These are phyloP conservation scores for Podospora fimiseda DNA, from an alignment of 495 filamentous ascomycete species.

Conservation along the genomic window DNA sequence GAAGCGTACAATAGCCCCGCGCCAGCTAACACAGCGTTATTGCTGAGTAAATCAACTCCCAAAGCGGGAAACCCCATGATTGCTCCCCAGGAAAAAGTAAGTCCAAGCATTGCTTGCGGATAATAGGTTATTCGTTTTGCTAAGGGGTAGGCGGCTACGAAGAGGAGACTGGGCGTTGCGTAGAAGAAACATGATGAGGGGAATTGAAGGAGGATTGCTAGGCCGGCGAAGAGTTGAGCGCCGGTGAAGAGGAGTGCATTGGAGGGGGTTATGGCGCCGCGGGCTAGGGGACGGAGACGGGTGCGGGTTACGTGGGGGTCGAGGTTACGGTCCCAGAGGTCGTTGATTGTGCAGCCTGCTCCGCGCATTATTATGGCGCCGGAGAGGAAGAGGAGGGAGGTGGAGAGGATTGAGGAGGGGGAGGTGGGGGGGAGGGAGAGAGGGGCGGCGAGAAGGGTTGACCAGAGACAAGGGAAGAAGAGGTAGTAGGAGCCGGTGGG, in stretches of 20 bases:
- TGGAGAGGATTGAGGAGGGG: conserved; percentile 52
- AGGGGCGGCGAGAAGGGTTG: conserved; percentile 65
- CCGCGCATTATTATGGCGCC: conserved; percentile 95
- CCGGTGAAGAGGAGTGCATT: conserved; percentile 77
- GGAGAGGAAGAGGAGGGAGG: conserved; percentile 70
- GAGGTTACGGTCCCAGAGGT: conserved; percentile 91
- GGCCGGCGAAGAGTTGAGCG: conserved; percentile 69
- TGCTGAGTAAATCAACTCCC: conserved; percentile 68
- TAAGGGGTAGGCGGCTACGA: conserved; percentile 81
- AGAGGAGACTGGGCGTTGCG: conserved; percentile 72
- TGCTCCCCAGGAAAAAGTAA: conserved; percentile 96
- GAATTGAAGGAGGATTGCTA: conserved; percentile 80
- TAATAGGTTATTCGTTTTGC: conserved; percentile 94
- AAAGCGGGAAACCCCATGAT: conserved; percentile 94
- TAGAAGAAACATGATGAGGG: conserved; percentile 79
- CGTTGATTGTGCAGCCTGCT: conserved; percentile 97
- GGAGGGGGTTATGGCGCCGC: conserved; percentile 69
- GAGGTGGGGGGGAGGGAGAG: conserved; percentile 52
- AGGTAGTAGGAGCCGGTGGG: conserved; percentile 93
- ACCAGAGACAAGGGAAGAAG: conserved; percentile 91
- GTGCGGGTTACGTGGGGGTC: conserved; percentile 89
- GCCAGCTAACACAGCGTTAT: conserved; percentile 56
- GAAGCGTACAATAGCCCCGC: conserved; percentile 74
- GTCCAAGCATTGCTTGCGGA: conserved; percentile 82
- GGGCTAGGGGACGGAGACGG: conserved; percentile 79